Evolutionary conservation across 257 asterid species (phyloP), one percentile per base, ranked within the genome.

Genomic region (Forsythia viridissima): DNA sequence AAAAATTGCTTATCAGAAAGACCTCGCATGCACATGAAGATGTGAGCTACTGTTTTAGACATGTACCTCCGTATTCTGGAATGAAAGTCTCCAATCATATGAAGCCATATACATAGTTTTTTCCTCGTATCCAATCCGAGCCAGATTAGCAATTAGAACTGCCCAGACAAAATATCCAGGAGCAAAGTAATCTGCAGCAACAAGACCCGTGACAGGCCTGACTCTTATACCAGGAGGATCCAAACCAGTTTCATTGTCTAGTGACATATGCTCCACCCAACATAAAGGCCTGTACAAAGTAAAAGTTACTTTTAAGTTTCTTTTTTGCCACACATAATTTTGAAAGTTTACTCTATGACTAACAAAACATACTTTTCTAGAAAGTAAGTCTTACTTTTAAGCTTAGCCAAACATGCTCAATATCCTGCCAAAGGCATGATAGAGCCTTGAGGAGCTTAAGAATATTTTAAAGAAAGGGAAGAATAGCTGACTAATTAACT

Each of bases 91-190:
- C 98, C 98, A 94, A 85, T 94, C 98, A 78, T 94, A 94, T 52
- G 98, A 89, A 82, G 98, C 98, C 98, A 94, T 94, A 82, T 91
- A 92, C 98, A 94, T 94, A 3, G 91, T 87, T 82, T 94, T 94
- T 87, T 94, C 98, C 85, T 94, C 98, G 67, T 92, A 94, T 55
- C 98, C 98, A 70, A 94, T 94, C 65, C 89, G 88, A 44, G 98
- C 98, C 84, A 94, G 89, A 79, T 87, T 94, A 73, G 93, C 93
- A 5, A 94, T 94, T 71, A 94, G 84, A 84, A 94, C 98, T 21
- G 98, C 98, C 98, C 98, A 94, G 51, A 94, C 98, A 82, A 94
- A 94, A 84, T 94, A 94, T 70, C 98, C 98, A 1, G 98, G 97
- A 73, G 92, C 92, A 73, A 94, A 94, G 82, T 92, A 94, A 89